These are phyloP conservation scores for Eleusine coracana DNA, from an alignment of 176 grass and related monocot species.

Conservation along the genomic window DNA sequence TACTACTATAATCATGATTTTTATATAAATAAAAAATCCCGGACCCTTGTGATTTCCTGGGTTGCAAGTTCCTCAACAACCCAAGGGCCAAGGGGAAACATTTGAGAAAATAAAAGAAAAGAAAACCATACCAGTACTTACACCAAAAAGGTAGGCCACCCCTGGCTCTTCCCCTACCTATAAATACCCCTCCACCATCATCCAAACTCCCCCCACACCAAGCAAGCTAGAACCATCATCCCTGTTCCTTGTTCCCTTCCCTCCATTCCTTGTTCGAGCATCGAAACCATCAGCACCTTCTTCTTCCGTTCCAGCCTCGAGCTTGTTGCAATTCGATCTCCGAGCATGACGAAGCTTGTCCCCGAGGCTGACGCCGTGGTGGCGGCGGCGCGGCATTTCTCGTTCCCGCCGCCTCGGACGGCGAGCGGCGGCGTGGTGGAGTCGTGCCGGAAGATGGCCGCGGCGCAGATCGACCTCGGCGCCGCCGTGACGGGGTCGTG, in stretches of 20 bases:
- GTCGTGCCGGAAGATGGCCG: constrained; percentile 42
- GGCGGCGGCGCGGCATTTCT: constrained; percentile 36
- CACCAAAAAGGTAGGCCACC: neutral
- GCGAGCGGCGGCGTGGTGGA: neutral
- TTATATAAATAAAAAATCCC: too few species aligned
- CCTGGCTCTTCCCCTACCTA: constrained; percentile 28
- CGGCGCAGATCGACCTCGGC: constrained; percentile 50
- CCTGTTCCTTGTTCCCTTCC: neutral
- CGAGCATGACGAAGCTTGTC: constrained; percentile 49
- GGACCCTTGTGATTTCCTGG: neutral
- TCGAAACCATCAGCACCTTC: neutral
- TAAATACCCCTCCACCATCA: constrained; percentile 34
- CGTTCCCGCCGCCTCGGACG: constrained; percentile 53
- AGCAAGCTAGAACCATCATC: constrained; percentile 12
- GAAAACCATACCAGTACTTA: too few species aligned
- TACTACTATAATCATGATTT: neutral
- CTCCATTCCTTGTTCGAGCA: neutral
- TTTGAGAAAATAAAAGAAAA: neutral
- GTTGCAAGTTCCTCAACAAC: neutral
- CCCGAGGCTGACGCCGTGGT: constrained; percentile 42
- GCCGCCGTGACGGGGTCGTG: constrained; percentile 40
- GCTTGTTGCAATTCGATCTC: neutral
- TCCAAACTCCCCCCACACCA: constrained; percentile 13
- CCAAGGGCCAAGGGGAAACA: neutral
- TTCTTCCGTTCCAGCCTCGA: too few species aligned